Evolutionary conservation across 2,329 filamentous ascomycete genomes (phyloP).

Genomic region (Talaromyces sp.): DNA sequence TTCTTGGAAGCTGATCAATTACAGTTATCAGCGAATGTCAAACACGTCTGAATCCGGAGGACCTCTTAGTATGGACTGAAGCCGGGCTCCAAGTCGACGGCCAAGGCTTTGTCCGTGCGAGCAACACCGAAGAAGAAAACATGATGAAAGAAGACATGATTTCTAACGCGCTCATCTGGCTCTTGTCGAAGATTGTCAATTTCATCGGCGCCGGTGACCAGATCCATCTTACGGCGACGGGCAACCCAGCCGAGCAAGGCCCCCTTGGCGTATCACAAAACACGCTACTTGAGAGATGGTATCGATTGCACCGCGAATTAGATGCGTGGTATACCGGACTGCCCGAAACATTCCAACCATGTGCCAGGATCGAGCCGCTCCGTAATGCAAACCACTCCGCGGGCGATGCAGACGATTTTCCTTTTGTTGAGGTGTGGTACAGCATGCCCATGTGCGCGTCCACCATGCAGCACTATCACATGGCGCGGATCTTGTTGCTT

Average conservation of each 20-base stretch:
- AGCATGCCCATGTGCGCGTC: conserved; percentile 61
- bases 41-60: conserved; percentile 58
- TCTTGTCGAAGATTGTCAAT: conserved; percentile 62
- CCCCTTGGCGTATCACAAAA: conserved; percentile 32
- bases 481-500: conserved; percentile 38
- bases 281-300: conserved; percentile 45
- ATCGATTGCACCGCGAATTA: conserved; percentile 51
- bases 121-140: conserved; percentile 35
- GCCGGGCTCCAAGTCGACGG: conserved; percentile 56
- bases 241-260: conserved; percentile 20
- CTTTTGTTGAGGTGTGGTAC: conserved; percentile 58
- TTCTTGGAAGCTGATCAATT: not conserved
- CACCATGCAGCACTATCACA: conserved; percentile 49
- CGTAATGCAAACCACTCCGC: conserved; percentile 15
- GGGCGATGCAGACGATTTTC: conserved; percentile 21
- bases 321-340: conserved; percentile 56
- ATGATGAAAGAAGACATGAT: conserved; percentile 60
- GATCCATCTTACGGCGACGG: conserved; percentile 26
- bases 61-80: conserved; percentile 59
- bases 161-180: conserved; percentile 61
- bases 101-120: conserved; percentile 45
- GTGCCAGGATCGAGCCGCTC: conserved; percentile 44
- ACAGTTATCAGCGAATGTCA: conserved; percentile 53
- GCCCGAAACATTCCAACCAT: conserved; percentile 56
- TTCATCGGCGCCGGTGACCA: conserved; percentile 57